Base-by-base conservation (phyloP, 2,329 filamentous ascomycete species). In the Aspergillus alliaceus region DNA sequence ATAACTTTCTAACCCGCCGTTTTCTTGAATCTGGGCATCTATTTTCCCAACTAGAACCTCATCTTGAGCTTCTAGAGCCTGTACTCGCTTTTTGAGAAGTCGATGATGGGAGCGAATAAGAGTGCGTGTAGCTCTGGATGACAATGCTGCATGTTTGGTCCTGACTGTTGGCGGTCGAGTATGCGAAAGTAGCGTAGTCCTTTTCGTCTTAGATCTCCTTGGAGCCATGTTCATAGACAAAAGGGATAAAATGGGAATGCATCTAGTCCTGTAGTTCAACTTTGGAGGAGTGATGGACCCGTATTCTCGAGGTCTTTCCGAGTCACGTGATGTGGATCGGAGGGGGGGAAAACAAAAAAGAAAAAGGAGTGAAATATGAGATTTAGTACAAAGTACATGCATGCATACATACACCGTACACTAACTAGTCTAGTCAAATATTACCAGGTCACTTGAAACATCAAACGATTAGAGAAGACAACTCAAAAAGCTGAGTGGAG, bases 71-170 rank as follows among this genome's bases (percentile, higher is more conserved):
- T 78, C 72, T 25, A 80, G 51, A 7, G 85, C 86, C 60, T 77
- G 75, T 9, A 80, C 79, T 27, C 81, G 79, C 20, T 80, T 73
- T 69, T 87, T 88, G 44, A 85, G 78, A 44, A 87, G 77, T 54
- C 77, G 78, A 64, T 88, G 86, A 71, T 87, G 84, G 31, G 79
- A 78, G 44, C 82, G 80, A 60, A 88, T 87, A 31, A 86, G 76
- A 44, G 78, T 81, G 47, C 84, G 78, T 2, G 84, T 86, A 22
- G 80, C 79, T 67, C 82, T 84, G 14, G 84, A 80, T 15, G 84
- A 86, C 58, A 86, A 70, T 3, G 74, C 64, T 49, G 70, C 64
- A 32, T 72, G 64, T 49, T 74, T 76, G 25, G 67, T 62, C 56
- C 67, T 68, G 49, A 70, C 61, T 20, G 72, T 75, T 40, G 77